Base-by-base conservation (phyloP, 179 eudicot species). In the Nepenthes alata region DNA sequence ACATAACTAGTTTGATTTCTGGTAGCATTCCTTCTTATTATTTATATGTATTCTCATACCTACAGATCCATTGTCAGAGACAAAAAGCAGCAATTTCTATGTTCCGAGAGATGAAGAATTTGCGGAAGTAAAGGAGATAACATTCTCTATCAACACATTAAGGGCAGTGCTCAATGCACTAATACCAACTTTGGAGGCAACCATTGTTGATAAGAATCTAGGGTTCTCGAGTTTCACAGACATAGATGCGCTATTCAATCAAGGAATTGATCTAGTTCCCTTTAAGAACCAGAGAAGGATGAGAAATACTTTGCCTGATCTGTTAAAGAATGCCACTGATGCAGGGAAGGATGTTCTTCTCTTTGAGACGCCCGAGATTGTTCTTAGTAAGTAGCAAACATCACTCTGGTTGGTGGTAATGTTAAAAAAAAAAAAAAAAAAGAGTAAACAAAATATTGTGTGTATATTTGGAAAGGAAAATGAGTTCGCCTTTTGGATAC, bases 21-120 rank as follows among this genome's bases (percentile, higher is more conserved):
- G 4, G 13, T 58, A 58, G 34, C 15, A 6, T 37, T 50, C 14
- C 49, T 35, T 47, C 14, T 5, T 34, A 10, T 9, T 36, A 10
- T 5, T 12, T 11, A 2, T 61, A 4, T 4, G 11, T 5, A 7
- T 6, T 7, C 47, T 8, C 12, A 1, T 12, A 2, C 11, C 9
- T 57, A 57, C 64, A 89, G 95, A 87, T 61, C 80, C 89, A 41
- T 41, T 35, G 37, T 83, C 86, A 2, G 97, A 85, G 61, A 11
- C 74, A 11, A 77, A 80, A 66, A 67, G 70, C 15, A 12, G 15
- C 9, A 45, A 4, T 35, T 51, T 87, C 15, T 90, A 87, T 62
- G 90, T 90, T 53, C 97, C 97, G 12, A 81, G 95, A 69, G 95
- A 90, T 47, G 97, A 90, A 67, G 67, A 74, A 0, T 90, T 90